Percentiles rank a stretch among this genome's conserved stretches.
These are phyloP conservation scores for Tephrocybe sp. DNA, from an alignment of 768 basidiomycete species.

Conservation along the genomic window DNA sequence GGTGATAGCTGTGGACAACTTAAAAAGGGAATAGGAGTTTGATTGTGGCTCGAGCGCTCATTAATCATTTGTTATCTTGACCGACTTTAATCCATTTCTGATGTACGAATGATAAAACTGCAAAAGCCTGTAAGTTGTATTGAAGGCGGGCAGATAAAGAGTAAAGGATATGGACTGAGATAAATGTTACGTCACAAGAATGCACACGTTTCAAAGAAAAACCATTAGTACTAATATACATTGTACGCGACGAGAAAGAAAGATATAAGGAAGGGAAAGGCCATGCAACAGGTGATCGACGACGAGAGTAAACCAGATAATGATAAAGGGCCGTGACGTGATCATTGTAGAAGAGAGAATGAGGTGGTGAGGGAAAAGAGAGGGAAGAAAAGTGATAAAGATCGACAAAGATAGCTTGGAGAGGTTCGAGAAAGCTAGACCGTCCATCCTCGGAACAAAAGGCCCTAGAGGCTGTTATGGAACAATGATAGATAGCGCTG, in stretches of 20 bases:
- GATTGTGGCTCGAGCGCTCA: no score
- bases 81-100: no score
- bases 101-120: no score
- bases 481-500: slow-evolving; percentile 19
- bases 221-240: slow-evolving; percentile 12
- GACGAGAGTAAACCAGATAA: slow-evolving; percentile 3
- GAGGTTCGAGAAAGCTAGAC: slow-evolving; percentile 6
- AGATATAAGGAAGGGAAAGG: slow-evolving; percentile 3
- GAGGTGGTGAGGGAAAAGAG: slow-evolving; percentile 2
- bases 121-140: no score
- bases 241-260: slow-evolving; percentile 3
- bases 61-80: no score
- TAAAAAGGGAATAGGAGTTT: no score
- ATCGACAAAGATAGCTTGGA: slow-evolving; percentile 12
- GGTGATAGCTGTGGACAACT: no score
- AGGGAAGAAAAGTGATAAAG: slow-evolving; percentile 11
- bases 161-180: no score
- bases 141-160: no score
- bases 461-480: slow-evolving; percentile 8
- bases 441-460: slow-evolving; percentile 21
- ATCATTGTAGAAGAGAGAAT: slow-evolving; percentile 3
- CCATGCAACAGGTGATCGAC: slow-evolving; percentile 1
- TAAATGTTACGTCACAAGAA: background rate
- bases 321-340: slow-evolving; percentile 8
- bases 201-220: background rate